phyloP scores from a whole-genome alignment of 139 green algal genomes.

The Coccomyxa sp. region DNA sequence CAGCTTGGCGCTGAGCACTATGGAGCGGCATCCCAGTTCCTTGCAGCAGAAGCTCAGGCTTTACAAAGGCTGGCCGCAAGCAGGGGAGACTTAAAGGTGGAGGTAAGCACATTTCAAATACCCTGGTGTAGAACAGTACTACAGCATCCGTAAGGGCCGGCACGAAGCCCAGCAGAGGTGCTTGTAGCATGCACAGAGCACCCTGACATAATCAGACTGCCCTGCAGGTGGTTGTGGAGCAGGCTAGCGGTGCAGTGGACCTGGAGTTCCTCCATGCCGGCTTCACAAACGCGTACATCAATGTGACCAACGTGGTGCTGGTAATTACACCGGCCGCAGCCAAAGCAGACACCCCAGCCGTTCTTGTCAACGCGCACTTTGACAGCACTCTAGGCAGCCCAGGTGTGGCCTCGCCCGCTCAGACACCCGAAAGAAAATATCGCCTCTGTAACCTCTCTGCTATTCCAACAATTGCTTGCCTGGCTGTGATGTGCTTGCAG shows the following conservation, averaged over 20 bases:
- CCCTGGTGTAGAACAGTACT: no score
- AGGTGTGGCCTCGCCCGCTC: no score
- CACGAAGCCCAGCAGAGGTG: no score
- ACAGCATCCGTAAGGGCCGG: no score
- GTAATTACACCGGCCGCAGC: constrained; percentile 17
- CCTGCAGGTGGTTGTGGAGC: constrained; percentile 9
- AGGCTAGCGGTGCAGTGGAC: constrained; percentile 12
- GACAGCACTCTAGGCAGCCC: constrained; percentile 34
- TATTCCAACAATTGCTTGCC: no score
- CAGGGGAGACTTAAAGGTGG: constrained; percentile 3
- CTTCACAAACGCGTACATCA: constrained; percentile 60
- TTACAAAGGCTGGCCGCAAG: not conserved
- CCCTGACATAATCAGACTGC: no score
- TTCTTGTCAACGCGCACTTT: constrained; percentile 49
- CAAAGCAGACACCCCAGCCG: constrained; percentile 7
- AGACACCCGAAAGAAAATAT: no score
- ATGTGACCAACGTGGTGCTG: constrained; percentile 54
- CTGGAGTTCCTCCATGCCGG: constrained; percentile 45
- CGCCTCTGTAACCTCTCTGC: no score
- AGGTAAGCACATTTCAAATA: no score
- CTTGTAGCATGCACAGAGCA: no score
- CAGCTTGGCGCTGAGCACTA: not conserved
- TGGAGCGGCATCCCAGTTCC: not conserved
- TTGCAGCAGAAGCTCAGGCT: not conserved
- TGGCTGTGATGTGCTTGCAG: no score